Percentiles rank a stretch among this genome's conserved stretches.
phyloP scores from a whole-genome alignment of 106 monocot species.

The Phalaenopsis equestris region DNA sequence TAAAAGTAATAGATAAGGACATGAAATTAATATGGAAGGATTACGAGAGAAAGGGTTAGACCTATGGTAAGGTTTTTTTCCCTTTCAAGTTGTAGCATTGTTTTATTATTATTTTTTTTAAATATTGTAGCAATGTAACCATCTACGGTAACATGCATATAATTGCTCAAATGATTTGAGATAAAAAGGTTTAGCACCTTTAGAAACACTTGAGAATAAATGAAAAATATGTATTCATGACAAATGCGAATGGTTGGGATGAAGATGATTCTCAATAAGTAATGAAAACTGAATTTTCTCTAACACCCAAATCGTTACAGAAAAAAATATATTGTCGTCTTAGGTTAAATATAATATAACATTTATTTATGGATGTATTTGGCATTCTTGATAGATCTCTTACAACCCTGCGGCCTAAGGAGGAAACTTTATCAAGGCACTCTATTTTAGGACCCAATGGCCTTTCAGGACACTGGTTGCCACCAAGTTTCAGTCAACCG shows the following conservation, averaged over 20 bases:
- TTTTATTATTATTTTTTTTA: too few species aligned
- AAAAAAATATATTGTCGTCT: background rate
- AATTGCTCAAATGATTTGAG: too few species aligned
- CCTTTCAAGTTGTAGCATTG: too few species aligned
- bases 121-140: too few species aligned
- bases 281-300: background rate
- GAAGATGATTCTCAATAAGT: background rate
- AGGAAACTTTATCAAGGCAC: conserved; percentile 85
- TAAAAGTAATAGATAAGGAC: too few species aligned
- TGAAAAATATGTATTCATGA: too few species aligned
- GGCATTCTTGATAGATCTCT: conserved; percentile 48
- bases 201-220: too few species aligned
- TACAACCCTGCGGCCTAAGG: conserved; percentile 52
- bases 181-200: too few species aligned
- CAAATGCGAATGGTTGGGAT: background rate
- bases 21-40: too few species aligned
- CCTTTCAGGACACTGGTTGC: conserved; percentile 74
- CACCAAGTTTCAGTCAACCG: conserved; percentile 37
- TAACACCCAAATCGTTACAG: background rate
- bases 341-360: background rate
- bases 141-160: too few species aligned
- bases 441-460: conserved; percentile 96
- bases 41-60: too few species aligned
- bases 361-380: background rate
- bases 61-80: too few species aligned